Evolutionary conservation across 228 moss, liverwort and hornwort genomes (phyloP).

Genomic region (Sphagnum fallax): DNA sequence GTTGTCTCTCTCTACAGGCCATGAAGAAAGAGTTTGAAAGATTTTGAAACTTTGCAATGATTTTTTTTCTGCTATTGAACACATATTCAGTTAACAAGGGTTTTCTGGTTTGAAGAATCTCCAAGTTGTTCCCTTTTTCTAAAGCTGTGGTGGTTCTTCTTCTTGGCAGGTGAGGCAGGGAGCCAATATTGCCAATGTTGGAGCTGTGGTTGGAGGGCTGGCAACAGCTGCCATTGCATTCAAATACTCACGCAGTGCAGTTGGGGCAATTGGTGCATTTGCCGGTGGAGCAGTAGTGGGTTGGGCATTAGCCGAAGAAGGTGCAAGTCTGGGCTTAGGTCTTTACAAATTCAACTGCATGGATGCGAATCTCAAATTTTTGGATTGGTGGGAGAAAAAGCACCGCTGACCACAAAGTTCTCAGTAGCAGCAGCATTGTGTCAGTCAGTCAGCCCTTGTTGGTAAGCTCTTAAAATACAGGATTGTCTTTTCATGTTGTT

Average conservation of each 20-base stretch:
- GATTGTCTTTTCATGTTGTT: too few species aligned
- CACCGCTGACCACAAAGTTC: constrained; percentile 13
- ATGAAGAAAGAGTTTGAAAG: too few species aligned
- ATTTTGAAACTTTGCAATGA: too few species aligned
- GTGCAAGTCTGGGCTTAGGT: constrained; percentile 68
- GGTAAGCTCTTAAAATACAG: too few species aligned
- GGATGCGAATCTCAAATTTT: constrained; percentile 80
- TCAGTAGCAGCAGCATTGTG: too few species aligned
- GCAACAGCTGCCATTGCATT: constrained; percentile 53
- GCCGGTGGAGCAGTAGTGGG: constrained; percentile 56
- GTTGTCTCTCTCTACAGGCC: too few species aligned
- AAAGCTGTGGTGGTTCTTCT: not conserved
- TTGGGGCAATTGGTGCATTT: constrained; percentile 46
- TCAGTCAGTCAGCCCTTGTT: too few species aligned
- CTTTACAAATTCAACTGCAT: constrained; percentile 84
- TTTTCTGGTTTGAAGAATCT: too few species aligned
- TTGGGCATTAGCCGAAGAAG: constrained; percentile 86
- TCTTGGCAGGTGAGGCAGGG: constrained; percentile 69
- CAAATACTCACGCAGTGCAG: constrained; percentile 56
- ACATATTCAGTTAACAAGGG: too few species aligned
- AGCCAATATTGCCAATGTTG: constrained; percentile 53
- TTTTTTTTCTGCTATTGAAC: too few species aligned
- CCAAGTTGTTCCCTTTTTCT: too few species aligned
- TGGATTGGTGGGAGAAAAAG: constrained; percentile 86
- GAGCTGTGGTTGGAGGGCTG: constrained; percentile 62